Evolutionary conservation across 2,329 filamentous ascomycete genomes (phyloP).

Genomic region (Malbranchea zuffiana): DNA sequence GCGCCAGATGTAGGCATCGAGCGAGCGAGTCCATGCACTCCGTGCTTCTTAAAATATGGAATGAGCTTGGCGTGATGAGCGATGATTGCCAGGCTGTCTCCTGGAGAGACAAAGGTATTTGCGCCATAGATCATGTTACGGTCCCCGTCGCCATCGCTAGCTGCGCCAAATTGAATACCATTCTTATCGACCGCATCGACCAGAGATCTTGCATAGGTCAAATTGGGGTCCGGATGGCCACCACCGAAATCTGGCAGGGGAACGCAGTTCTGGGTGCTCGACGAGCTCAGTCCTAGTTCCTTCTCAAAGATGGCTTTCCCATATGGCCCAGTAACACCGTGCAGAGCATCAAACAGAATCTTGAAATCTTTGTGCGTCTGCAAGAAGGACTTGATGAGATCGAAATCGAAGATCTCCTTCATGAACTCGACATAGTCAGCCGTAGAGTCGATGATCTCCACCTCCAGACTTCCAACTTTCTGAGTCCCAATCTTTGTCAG

Average conservation of each 20-base stretch:
- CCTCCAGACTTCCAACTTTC: constrained; percentile 76
- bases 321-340: constrained; percentile 91
- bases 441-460: constrained; percentile 90
- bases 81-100: constrained; percentile 95
- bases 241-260: constrained; percentile 93
- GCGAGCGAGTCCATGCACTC: constrained; percentile 86
- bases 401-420: constrained; percentile 98
- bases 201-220: constrained; percentile 89
- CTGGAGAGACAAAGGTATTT: constrained; percentile 89
- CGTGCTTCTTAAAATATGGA: constrained; percentile 96
- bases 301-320: constrained; percentile 89
- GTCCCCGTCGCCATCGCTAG: constrained; percentile 93
- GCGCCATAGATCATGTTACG: constrained; percentile 99
- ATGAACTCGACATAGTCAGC: constrained; percentile 89
- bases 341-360: constrained; percentile 87
- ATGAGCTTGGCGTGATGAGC: constrained; percentile 93
- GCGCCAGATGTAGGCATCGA: constrained; percentile 97
- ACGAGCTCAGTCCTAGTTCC: constrained; percentile 70
- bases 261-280: constrained; percentile 79
- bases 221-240: constrained; percentile 93
- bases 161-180: constrained; percentile 87
- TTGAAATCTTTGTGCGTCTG: constrained; percentile 81
- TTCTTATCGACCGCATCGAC: constrained; percentile 89
- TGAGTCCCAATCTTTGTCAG: constrained; percentile 70
- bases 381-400: constrained; percentile 91